phyloP scores from a whole-genome alignment of 257 asterid genomes.

The Coffea canephora region DNA sequence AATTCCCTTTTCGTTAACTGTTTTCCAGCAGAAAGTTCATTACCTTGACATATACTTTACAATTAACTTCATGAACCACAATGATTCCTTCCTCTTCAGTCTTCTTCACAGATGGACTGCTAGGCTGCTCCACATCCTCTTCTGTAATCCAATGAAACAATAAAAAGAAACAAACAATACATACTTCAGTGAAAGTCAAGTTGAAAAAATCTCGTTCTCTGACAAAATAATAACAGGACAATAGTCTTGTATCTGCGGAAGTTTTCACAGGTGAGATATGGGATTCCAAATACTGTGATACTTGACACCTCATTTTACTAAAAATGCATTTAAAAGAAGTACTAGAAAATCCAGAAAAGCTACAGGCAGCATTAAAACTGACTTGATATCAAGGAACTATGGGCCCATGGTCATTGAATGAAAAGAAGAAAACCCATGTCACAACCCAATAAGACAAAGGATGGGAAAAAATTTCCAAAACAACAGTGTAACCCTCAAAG shows the following conservation, averaged over 20 bases:
- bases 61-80: constrained; percentile 86
- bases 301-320: background rate
- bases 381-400: background rate
- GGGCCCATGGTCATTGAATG: background rate
- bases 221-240: background rate
- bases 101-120: constrained; percentile 92
- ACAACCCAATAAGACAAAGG: background rate
- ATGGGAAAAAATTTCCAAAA: background rate
- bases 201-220: background rate
- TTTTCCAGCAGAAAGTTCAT: background rate
- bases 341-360: background rate
- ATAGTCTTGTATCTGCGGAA: background rate
- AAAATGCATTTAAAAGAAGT: background rate
- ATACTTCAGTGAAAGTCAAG: background rate
- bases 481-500: background rate
- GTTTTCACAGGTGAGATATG: background rate
- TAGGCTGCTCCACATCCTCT: constrained; percentile 77
- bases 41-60: constrained; percentile 91
- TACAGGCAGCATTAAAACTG: too few relatives aligned
- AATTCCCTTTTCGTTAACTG: background rate
- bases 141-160: constrained; percentile 42
- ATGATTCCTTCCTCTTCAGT: constrained; percentile 71
- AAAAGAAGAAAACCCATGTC: background rate
- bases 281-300: background rate
- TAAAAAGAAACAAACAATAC: background rate